A percentile compares a stretch with the other conserved stretches of the same genome.
Conservation (phyloP, 495 filamentous ascomycete species). For the Pyrenula aspistea region DNA sequence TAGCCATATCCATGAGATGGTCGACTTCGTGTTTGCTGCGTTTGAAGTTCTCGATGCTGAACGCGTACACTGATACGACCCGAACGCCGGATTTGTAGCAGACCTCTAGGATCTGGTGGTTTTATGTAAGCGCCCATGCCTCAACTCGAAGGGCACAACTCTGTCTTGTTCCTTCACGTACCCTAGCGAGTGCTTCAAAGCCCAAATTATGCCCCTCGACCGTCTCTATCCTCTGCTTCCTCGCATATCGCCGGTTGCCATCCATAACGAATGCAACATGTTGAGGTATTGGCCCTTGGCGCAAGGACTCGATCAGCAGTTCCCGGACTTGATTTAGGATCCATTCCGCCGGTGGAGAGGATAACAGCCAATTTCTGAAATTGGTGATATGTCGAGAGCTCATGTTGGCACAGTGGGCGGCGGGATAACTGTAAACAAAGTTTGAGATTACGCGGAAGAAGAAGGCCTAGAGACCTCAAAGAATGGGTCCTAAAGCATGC, state of each 20-base stretch:
- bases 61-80: slow-evolving; percentile 94
- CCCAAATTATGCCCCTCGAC: slow-evolving; percentile 95
- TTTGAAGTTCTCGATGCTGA: slow-evolving; percentile 98
- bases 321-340: slow-evolving; percentile 57
- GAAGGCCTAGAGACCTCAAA: too few relatives aligned
- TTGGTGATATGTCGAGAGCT: neutral
- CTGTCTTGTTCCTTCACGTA: slow-evolving; percentile 30
- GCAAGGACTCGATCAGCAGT: slow-evolving; percentile 73
- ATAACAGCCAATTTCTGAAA: slow-evolving; percentile 74
- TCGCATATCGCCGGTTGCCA: slow-evolving; percentile 85
- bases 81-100: slow-evolving; percentile 93
- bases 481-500: too few relatives aligned
- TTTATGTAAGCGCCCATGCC: too few relatives aligned
- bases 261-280: slow-evolving; percentile 99
- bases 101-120: slow-evolving; percentile 71
- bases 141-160: too few relatives aligned
- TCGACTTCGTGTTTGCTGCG: slow-evolving; percentile 96
- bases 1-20: slow-evolving; percentile 94
- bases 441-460: too few relatives aligned
- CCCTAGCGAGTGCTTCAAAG: slow-evolving; percentile 84
- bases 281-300: slow-evolving; percentile 79
- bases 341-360: slow-evolving; percentile 84
- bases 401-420: too few relatives aligned
- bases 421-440: too few relatives aligned
- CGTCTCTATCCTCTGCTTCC: slow-evolving; percentile 84